Base-by-base conservation (phyloP, 2,329 filamentous ascomycete species). In the Passalora sequoiae region DNA sequence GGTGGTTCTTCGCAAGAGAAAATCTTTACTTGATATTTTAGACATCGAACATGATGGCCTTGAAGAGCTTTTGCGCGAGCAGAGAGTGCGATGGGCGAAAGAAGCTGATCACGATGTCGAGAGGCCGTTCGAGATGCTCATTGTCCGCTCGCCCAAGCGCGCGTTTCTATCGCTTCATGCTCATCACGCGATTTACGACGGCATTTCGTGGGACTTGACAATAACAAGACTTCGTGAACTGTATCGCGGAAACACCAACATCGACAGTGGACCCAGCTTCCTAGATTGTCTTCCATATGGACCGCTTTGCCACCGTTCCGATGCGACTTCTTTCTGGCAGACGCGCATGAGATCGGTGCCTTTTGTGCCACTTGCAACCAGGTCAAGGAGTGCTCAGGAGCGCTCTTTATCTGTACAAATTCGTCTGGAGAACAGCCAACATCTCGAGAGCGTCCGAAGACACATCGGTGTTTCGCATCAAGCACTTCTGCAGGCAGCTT, bases 111-210 rank as follows among this genome's bases (percentile, higher is more conserved):
- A 65, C 1, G 65, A 76, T 3, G 49, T 84, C 1, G 54, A 57
- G 2, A 64, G 62, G 5, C 82, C 82, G 0, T 60, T 84, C 4
- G 70, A 80, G 40, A 49, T 80, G 2, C 58, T 75, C 1, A 42
- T 74, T 0, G 47, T 78, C 4, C 55, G 52, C 19, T 58, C 59
- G 7, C 49, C 60, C 4, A 43, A 49, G 1, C 51, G 50, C 10
- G 58, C 56, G 5, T 50, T 72, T 0, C 64, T 94, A 22, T 65
- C 73, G 2, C 57, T 94, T 2, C 76, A 84, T 33, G 81, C 94
- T 1, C 94, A 95, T 65, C 89, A 96, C 60, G 88, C 78, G 0
- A 64, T 95, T 0, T 96, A 96, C 55, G 89, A 96, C 63, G 89
- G 88, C 1, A 83, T 77, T 51, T 91, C 88, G 48, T 75, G 94